A percentile compares a stretch with the other conserved stretches of the same genome.
phyloP scores from a whole-genome alignment of 441 rosid species.

The Pelargonium myrrhifolium region DNA sequence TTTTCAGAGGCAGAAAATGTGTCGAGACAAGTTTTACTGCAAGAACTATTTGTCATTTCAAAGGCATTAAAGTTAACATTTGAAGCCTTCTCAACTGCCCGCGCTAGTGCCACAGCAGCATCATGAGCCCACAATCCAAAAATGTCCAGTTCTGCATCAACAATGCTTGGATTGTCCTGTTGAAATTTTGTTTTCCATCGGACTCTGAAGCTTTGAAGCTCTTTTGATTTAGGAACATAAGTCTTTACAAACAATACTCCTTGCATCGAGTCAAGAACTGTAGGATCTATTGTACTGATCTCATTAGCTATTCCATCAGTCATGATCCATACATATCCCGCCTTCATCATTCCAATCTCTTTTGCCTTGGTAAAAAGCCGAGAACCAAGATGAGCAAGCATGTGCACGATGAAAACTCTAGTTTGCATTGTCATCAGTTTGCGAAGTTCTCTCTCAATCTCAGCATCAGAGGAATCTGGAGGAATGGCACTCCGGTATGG shows the following conservation, averaged over 20 bases:
- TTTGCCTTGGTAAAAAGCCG: conserved; percentile 38
- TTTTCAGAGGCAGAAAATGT: conserved; percentile 34
- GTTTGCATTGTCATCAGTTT: conserved; percentile 50
- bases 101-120: conserved; percentile 40
- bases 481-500: conserved; percentile 37
- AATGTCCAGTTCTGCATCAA: conserved; percentile 22
- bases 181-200: conserved; percentile 35
- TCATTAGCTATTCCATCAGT: conserved; percentile 34
- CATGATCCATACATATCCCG: conserved; percentile 56
- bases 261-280: conserved; percentile 29
- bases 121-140: conserved; percentile 56
- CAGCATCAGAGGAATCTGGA: conserved; percentile 28
- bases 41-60: conserved; percentile 1
- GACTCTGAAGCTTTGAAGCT: conserved; percentile 19
- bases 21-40: conserved; percentile 29
- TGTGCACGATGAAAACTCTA: conserved; percentile 56
- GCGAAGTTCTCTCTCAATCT: conserved; percentile 38
- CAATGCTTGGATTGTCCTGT: conserved; percentile 18
- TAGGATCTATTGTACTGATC: conserved; percentile 10
- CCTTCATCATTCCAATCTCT: conserved; percentile 45
- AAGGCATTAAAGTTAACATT: conserved; percentile 16
- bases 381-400: conserved; percentile 32
- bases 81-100: conserved; percentile 46
- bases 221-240: conserved; percentile 26
- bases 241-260: conserved; percentile 44